Base-by-base conservation (phyloP, 2,329 filamentous ascomycete genomes). In the Podosphaera fusca region DNA sequence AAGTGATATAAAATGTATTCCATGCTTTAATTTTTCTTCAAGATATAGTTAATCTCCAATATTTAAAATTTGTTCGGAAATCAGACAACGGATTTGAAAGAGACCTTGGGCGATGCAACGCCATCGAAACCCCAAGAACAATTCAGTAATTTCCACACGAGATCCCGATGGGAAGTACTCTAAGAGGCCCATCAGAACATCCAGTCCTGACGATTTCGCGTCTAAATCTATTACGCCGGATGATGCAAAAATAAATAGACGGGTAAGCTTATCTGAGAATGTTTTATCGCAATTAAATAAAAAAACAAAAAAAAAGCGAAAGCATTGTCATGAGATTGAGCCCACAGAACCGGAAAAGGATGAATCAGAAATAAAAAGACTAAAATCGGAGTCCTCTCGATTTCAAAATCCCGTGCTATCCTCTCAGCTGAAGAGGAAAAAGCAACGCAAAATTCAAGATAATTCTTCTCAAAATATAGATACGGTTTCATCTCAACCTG, bases 401-500 rank as follows among this genome's bases (percentile, higher is more conserved):
- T 50, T 56, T 33, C 56, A 40, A 12, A 40, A 53, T 45, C 31
- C 34, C 50, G 4, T 14, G 49, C 45, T 34, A 50, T 14, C 29
- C 46, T 33, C 34, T 21, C 47, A 7, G 3, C 35, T 45, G 46
- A 40, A 47, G 46, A 40, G 34, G 1, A 38, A 51, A 55, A 54
- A 52, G 56, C 33, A 38, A 53, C 14, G 57, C 30, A 56, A 9
- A 3, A 33, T 46, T 12, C 46, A 57, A 54, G 46, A n/a, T 52
- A 35, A n/a, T 51, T 56, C 54, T 55, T 40, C 56, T 21, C 36
- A 62, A 54, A 59, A 57, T 47, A 56, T 62, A 10, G 59, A 63
- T 57, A 56, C 58, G 14, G 63, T 62, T 56, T 60, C 61, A 21
- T 65, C 63, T 45, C 57, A 56, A 31, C 58, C 63, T 42, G 60